Evolutionary conservation across 78 protist genomes (phyloP), one percentile per base, ranked within the genome.

Genomic region (Polysphondylium violaceum): DNA sequence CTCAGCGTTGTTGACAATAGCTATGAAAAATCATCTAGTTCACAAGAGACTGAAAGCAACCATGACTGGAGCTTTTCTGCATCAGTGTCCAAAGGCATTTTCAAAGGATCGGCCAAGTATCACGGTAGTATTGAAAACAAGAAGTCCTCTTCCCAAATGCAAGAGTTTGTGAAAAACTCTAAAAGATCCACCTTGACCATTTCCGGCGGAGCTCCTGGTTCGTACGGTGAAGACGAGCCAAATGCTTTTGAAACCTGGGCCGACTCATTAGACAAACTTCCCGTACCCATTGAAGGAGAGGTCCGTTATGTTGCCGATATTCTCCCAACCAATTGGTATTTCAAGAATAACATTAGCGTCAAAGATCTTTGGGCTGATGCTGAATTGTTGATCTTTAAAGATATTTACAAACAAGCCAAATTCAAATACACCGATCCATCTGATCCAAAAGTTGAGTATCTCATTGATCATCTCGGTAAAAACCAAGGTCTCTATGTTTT

Each of bases 151-250:
- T 56, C 29, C 29, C 11, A 14, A 44, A 9, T 7, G 16, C 35
- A 35, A 9, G 81, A 74, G 38, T 74, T 33, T 27, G 81, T 35
- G n/a, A 1, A 2, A 27, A 8, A 7, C 2, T 56, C 81, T 5
- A 33, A 4, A n/a, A 6, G 56, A 7, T 38, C 81, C 16, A 74
- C 35, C 3, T 2, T 74, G 35, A 58, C 36, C 7, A 36, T 43
- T 21, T 35, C 51, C 17, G 81, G 81, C 6, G 81, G 81, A 31
- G 23, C 63, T 56, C 50, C 50, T 17, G 81, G 81, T 17, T 40
- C 58, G 3, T 74, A 40, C 56, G 81, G 81, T 31, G n/a, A n/a
- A n/a, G 67, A 74, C n/a, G 7, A 11, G 6, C 63, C 81, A 19
- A 16, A 11, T 3, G 47, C 6, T 3, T 31, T 74, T 25, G 31